Conservation (phyloP, 257 asterid species). For the Solanum rostratum region DNA sequence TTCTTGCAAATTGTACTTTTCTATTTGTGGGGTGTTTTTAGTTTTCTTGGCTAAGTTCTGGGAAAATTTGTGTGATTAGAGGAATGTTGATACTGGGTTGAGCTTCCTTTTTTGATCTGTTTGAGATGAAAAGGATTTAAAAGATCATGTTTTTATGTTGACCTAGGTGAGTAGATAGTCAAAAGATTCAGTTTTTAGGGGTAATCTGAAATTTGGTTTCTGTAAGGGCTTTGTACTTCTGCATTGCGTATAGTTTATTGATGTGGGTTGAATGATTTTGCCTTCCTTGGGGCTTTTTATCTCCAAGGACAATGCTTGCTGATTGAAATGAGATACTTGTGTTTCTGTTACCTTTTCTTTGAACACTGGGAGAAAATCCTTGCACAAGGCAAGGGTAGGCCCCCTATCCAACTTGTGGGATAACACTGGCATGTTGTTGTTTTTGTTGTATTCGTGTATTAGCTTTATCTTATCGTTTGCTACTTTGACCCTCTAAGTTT, state of each 20-base stretch:
- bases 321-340: not conserved
- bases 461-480: not conserved
- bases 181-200: not conserved
- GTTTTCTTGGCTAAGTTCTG: not conserved
- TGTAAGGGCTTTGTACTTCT: not conserved
- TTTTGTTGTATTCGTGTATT: not conserved
- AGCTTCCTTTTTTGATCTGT: not conserved
- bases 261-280: not conserved
- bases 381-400: not conserved
- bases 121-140: not conserved
- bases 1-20: not conserved
- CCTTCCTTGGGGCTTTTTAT: not conserved
- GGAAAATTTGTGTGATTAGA: not conserved
- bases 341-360: not conserved
- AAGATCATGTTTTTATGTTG: not conserved
- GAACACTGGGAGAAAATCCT: not conserved
- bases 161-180: not conserved
- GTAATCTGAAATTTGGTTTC: not conserved
- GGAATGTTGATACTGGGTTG: not conserved
- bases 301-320: not conserved
- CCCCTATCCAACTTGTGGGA: not conserved
- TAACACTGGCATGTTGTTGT: not conserved
- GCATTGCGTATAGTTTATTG: not conserved
- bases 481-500: not conserved
- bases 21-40: not conserved